phyloP scores from a whole-genome alignment of 768 basidiomycete genomes.

The Rhodosporidiobolus sp. region DNA sequence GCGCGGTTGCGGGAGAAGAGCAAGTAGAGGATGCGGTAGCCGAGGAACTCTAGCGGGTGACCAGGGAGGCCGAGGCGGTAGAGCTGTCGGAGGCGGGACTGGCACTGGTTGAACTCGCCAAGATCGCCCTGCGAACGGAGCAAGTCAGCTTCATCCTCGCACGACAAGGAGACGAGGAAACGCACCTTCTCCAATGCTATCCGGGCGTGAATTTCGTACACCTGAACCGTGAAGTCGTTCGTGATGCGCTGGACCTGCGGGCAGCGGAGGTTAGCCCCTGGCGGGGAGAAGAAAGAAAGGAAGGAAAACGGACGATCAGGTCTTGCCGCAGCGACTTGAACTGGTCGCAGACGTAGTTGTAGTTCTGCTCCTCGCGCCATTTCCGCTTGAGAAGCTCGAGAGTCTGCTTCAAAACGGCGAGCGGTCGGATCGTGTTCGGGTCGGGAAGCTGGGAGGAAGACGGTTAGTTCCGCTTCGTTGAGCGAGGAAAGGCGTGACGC shows the following conservation, averaged over 20 bases:
- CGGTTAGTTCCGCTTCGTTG: not conserved
- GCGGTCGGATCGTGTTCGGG: slow-evolving; percentile 88
- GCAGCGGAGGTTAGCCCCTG: not conserved
- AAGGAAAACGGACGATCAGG: slow-evolving; percentile 62
- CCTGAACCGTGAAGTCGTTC: slow-evolving; percentile 93
- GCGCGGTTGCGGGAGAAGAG: slow-evolving; percentile 88
- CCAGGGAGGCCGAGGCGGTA: slow-evolving; percentile 93
- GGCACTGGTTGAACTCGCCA: slow-evolving; percentile 98
- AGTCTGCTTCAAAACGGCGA: slow-evolving; percentile 76
- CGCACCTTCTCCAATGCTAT: slow-evolving; percentile 89
- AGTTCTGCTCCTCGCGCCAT: slow-evolving; percentile 75
- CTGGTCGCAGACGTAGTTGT: slow-evolving; percentile 93
- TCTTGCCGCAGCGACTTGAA: slow-evolving; percentile 97
- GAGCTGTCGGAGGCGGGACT: slow-evolving; percentile 78
- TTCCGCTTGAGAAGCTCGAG: slow-evolving; percentile 78
- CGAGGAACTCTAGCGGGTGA: slow-evolving; percentile 91
- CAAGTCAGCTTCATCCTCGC: not conserved
- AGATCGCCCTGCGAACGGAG: slow-evolving; percentile 69
- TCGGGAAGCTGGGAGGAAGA: slow-evolving; percentile 74
- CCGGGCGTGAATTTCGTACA: slow-evolving; percentile 96
- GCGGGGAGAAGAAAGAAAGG: not conserved
- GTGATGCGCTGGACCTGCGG: slow-evolving; percentile 93
- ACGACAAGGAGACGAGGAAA: not conserved
- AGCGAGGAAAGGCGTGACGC: slow-evolving; percentile 38
- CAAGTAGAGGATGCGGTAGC: slow-evolving; percentile 94